Evolutionary conservation across 2,329 filamentous ascomycete genomes (phyloP).

Genomic region (Chaetomium globosum): DNA sequence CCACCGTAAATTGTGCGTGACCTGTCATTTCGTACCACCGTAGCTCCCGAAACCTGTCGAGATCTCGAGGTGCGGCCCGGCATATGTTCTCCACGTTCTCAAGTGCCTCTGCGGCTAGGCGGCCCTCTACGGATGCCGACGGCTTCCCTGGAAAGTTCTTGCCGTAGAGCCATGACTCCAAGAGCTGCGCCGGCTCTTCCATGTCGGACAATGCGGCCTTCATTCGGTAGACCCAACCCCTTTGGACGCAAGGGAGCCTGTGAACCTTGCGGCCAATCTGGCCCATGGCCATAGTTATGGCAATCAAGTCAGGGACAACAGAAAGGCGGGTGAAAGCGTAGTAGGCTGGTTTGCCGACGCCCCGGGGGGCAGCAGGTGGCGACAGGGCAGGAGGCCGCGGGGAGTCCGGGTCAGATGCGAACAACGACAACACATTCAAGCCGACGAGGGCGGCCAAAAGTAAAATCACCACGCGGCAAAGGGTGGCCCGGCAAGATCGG

Average conservation of each 20-base stretch:
- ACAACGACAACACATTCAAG: not conserved
- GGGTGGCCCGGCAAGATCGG: not conserved
- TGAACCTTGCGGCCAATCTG: not conserved
- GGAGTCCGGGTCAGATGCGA: not conserved
- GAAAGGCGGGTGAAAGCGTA: not conserved
- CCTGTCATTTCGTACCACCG: not conserved
- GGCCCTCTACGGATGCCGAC: not conserved
- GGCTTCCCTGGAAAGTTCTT: not conserved
- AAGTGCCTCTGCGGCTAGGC: not conserved
- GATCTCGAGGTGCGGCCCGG: not conserved
- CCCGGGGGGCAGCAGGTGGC: not conserved
- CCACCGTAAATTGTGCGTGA: not conserved
- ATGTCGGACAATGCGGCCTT: not conserved
- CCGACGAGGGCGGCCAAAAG: not conserved
- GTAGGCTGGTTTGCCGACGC: not conserved
- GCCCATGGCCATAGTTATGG: not conserved
- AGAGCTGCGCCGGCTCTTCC: not conserved
- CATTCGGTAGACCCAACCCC: not conserved
- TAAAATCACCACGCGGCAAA: not conserved
- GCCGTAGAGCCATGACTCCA: not conserved
- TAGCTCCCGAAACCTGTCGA: not conserved
- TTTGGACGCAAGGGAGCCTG: not conserved
- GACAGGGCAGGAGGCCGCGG: not conserved
- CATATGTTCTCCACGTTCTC: not conserved
- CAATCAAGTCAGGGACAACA: not conserved